Evolutionary conservation across 169 alveolate species (phyloP).

Genomic region (Plasmodium fragile): DNA sequence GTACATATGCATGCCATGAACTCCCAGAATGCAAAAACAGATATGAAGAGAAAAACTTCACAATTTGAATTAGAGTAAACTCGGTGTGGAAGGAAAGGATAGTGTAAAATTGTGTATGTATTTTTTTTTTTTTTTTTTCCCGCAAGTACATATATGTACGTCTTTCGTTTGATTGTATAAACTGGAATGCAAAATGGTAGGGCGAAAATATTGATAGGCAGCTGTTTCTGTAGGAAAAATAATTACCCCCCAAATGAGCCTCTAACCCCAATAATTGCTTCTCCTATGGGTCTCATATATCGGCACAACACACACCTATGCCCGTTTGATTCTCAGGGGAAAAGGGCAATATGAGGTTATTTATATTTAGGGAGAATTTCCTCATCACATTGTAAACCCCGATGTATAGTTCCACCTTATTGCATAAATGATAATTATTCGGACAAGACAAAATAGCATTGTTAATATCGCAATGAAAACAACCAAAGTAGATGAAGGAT

Average conservation of each 20-base stretch:
- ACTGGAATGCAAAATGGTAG: background rate
- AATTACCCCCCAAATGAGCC: background rate
- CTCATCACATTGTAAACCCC: conserved; percentile 78
- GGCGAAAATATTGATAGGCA: background rate
- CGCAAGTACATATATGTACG: background rate
- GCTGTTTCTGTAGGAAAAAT: background rate
- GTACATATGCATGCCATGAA: background rate
- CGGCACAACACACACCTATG: conserved; percentile 70
- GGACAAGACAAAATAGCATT: conserved; percentile 84
- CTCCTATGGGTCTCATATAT: conserved; percentile 12
- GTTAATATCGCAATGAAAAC: conserved; percentile 89
- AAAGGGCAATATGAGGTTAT: conserved; percentile 58
- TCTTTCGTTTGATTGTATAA: background rate
- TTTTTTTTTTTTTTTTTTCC: background rate
- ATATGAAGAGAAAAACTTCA: background rate
- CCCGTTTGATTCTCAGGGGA: conserved; percentile 57
- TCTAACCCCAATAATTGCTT: background rate
- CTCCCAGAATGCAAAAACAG: background rate
- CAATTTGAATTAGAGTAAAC: conserved; percentile 3
- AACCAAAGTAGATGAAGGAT: conserved; percentile 89
- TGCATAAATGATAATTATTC: conserved; percentile 90
- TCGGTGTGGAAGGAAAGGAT: background rate
- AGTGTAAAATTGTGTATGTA: background rate
- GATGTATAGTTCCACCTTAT: conserved; percentile 84
- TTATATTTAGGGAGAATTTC: conserved; percentile 49